A percentile compares a stretch with the other conserved stretches of the same genome.
These are phyloP conservation scores for Tylopilus subfusipes DNA, from an alignment of 768 basidiomycete species.

Conservation along the genomic window DNA sequence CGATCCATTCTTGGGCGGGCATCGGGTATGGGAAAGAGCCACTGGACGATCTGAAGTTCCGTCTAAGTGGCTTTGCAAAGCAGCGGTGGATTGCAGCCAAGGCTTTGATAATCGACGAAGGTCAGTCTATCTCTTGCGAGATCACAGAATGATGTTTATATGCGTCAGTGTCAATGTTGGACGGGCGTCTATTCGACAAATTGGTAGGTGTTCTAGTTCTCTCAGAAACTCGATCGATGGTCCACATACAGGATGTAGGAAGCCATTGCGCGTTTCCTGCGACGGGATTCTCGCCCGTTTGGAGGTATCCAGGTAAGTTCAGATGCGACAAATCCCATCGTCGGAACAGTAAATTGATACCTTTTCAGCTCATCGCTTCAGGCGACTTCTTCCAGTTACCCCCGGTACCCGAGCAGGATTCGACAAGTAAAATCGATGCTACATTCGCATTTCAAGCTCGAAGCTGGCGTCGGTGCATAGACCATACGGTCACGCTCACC, in stretches of 20 bases:
- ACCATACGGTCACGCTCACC: slow-evolving; percentile 43
- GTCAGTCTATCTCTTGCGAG: slow-evolving; percentile 33
- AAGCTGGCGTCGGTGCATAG: slow-evolving; percentile 56
- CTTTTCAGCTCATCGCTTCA: slow-evolving; percentile 58
- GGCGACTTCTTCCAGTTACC: slow-evolving; percentile 84
- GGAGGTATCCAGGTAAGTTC: slow-evolving; percentile 60
- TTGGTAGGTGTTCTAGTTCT: slow-evolving; percentile 44
- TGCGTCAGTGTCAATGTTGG: slow-evolving; percentile 68
- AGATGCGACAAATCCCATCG: neutral
- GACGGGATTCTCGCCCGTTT: slow-evolving; percentile 46
- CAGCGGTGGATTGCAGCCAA: slow-evolving; percentile 49
- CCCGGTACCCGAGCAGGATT: slow-evolving; percentile 54
- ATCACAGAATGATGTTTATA: neutral
- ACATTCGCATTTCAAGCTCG: slow-evolving; percentile 65
- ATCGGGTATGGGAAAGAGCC: slow-evolving; percentile 57
- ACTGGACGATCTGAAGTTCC: slow-evolving; percentile 38
- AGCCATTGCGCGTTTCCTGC: slow-evolving; percentile 41
- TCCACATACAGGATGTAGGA: slow-evolving; percentile 19
- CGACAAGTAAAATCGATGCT: slow-evolving; percentile 48
- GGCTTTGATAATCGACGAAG: slow-evolving; percentile 70
- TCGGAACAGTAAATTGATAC: slow-evolving; percentile 4
- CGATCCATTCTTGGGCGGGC: slow-evolving; percentile 65
- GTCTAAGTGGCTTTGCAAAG: slow-evolving; percentile 28
- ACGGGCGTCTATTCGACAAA: slow-evolving; percentile 67
- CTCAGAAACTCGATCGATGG: slow-evolving; percentile 18